These are phyloP conservation scores for Epithele typhae DNA, from an alignment of 768 basidiomycete genomes.

Conservation along the genomic window DNA sequence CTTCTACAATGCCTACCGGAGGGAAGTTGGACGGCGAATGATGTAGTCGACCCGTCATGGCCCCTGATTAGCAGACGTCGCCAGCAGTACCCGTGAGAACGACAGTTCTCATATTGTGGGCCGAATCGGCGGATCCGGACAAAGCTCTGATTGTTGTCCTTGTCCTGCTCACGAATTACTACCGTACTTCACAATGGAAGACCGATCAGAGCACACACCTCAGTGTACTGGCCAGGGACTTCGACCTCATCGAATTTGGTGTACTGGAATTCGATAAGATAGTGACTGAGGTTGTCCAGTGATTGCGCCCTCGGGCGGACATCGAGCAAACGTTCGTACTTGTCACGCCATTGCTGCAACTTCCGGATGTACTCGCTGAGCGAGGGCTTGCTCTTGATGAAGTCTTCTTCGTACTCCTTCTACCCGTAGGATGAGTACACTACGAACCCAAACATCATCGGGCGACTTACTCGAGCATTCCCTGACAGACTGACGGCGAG, in stretches of 20 bases:
- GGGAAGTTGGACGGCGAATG: conserved; percentile 90
- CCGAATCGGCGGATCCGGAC: conserved; percentile 87
- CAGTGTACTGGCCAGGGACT: conserved; percentile 97
- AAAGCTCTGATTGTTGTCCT: conserved; percentile 90
- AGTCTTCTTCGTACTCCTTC: conserved; percentile 91
- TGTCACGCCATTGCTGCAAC: conserved; percentile 91
- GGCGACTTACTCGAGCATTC: conserved; percentile 48
- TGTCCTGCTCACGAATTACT: too few species aligned
- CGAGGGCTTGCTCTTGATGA: conserved; percentile 71
- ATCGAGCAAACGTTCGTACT: conserved; percentile 82
- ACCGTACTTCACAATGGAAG: conserved; percentile 2
- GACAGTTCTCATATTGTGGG: conserved; percentile 85
- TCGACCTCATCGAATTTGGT: conserved; percentile 97
- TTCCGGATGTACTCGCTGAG: conserved; percentile 85
- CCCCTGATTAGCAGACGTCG: conserved; percentile 89
- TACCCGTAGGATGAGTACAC: conserved; percentile 27
- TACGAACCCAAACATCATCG: background rate
- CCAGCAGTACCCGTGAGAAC: conserved; percentile 83
- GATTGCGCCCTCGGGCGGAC: conserved; percentile 78
- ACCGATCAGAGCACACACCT: conserved; percentile 46
- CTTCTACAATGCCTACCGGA: conserved; percentile 80
- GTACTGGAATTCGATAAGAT: conserved; percentile 96
- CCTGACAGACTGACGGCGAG: conserved; percentile 58
- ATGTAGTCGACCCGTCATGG: conserved; percentile 81
- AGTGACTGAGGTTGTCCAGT: conserved; percentile 84